A percentile compares a stretch with the other conserved stretches of the same genome.
These are phyloP conservation scores for Pseudogymnoascus sp. DNA, from an alignment of 2,329 filamentous ascomycete species.

Conservation along the genomic window DNA sequence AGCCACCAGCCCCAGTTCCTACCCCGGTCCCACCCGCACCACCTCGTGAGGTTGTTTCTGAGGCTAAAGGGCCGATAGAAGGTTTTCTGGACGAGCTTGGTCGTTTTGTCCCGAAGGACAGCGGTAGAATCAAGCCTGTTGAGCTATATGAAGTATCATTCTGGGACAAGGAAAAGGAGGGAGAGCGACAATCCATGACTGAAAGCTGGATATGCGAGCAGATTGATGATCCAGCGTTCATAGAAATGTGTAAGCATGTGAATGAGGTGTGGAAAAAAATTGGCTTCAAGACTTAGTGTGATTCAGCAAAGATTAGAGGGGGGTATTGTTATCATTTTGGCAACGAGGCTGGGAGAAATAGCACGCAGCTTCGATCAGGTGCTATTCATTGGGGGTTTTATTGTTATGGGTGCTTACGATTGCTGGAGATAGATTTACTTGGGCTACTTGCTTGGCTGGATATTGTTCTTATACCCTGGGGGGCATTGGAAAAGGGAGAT, in stretches of 20 bases:
- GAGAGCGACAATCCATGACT: slow-evolving; percentile 36
- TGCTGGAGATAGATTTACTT: slow-evolving; percentile 1
- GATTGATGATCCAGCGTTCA: slow-evolving; percentile 43
- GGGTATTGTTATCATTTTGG: slow-evolving; percentile 59
- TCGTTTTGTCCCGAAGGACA: slow-evolving; percentile 20
- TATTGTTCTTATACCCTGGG: slow-evolving; percentile 10
- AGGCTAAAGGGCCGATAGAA: slow-evolving; percentile 13
- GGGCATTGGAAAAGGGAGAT: neutral
- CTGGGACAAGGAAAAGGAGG: slow-evolving; percentile 26
- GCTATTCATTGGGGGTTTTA: neutral
- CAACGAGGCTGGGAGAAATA: slow-evolving; percentile 80
- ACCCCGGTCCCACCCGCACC: neutral
- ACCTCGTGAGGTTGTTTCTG: neutral
- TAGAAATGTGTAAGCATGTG: slow-evolving; percentile 44
- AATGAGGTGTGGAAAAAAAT: slow-evolving; percentile 42
- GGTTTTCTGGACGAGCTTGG: slow-evolving; percentile 20
- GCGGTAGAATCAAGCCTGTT: slow-evolving; percentile 19
- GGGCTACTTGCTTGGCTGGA: slow-evolving; percentile 12
- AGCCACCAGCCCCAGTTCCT: neutral
- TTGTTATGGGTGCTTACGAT: slow-evolving; percentile 8
- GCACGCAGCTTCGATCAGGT: slow-evolving; percentile 1
- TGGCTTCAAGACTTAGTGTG: slow-evolving; percentile 33
- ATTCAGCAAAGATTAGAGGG: neutral
- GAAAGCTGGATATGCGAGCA: slow-evolving; percentile 45
- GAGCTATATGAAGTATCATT: slow-evolving; percentile 25